phyloP scores from a whole-genome alignment of 257 asterid genomes.

The Ophiorrhiza pumila region DNA sequence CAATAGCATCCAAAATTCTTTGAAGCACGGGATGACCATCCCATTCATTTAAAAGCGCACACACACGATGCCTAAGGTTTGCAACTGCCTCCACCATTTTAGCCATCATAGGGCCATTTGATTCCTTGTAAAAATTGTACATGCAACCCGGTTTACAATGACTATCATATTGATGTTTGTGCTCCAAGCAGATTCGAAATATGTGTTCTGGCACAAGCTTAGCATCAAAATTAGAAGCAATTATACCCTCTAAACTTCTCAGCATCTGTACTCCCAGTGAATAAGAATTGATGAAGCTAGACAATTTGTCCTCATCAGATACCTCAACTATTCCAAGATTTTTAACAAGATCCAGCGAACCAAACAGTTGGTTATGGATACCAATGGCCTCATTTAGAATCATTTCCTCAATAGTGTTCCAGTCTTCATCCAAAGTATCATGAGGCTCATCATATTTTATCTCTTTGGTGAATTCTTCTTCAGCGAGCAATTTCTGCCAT shows the following conservation, averaged over 20 bases:
- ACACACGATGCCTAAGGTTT: slow-evolving; percentile 50
- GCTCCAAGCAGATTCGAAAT: slow-evolving; percentile 79
- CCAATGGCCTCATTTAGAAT: slow-evolving; percentile 56
- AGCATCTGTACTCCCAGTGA: slow-evolving; percentile 56
- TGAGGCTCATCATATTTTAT: slow-evolving; percentile 33
- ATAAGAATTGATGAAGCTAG: slow-evolving; percentile 64
- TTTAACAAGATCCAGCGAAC: slow-evolving; percentile 63
- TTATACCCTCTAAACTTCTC: slow-evolving; percentile 52
- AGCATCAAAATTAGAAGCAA: slow-evolving; percentile 62
- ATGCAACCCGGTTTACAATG: slow-evolving; percentile 37
- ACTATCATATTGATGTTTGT: slow-evolving; percentile 46
- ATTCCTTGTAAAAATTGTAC: slow-evolving; percentile 85
- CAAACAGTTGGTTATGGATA: slow-evolving; percentile 75
- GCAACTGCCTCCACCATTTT: slow-evolving; percentile 74
- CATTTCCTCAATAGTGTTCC: slow-evolving; percentile 56
- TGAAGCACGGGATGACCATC: slow-evolving; percentile 67
- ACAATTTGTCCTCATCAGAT: slow-evolving; percentile 54
- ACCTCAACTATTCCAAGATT: slow-evolving; percentile 52
- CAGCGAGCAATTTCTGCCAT: slow-evolving; percentile 74
- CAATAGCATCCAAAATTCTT: slow-evolving; percentile 62
- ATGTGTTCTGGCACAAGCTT: slow-evolving; percentile 81
- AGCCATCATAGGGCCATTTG: slow-evolving; percentile 64
- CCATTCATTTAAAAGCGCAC: slow-evolving; percentile 54
- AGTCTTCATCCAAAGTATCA: slow-evolving; percentile 52
- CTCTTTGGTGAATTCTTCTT: slow-evolving; percentile 55